Percentiles rank a stretch among this genome's conserved stretches.
Evolutionary conservation across 140 eudicot species (phyloP).

Genomic region (Stevia rebaudiana): DNA sequence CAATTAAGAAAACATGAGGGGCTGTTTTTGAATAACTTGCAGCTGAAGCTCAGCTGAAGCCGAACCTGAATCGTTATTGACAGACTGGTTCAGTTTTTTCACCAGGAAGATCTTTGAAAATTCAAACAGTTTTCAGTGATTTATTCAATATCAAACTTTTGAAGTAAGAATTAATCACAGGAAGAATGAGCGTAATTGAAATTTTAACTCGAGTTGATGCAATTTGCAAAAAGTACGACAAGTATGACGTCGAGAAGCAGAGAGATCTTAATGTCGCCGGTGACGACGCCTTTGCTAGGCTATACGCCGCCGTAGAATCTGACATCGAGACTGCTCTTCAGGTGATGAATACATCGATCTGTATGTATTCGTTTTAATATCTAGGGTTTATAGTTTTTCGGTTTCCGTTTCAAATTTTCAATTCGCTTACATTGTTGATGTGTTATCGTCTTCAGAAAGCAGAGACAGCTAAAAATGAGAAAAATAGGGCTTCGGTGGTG

Average conservation of each 20-base stretch:
- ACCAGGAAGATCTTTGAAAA: background rate
- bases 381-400: slow-evolving; percentile 25
- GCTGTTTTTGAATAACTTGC: slow-evolving; percentile 2
- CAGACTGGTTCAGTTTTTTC: slow-evolving; percentile 33
- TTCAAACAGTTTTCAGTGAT: slow-evolving; percentile 16
- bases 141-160: background rate
- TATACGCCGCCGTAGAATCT: slow-evolving; percentile 52
- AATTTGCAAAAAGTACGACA: slow-evolving; percentile 66
- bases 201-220: slow-evolving; percentile 60
- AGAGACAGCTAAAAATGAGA: slow-evolving; percentile 67
- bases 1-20: slow-evolving; percentile 9
- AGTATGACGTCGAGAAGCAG: slow-evolving; percentile 61
- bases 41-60: background rate
- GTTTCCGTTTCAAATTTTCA: background rate
- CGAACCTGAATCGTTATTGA: background rate
- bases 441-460: slow-evolving; percentile 54
- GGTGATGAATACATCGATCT: slow-evolving; percentile 24
- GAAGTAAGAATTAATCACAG: background rate
- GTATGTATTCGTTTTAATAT: background rate
- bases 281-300: slow-evolving; percentile 53
- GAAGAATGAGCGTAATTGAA: slow-evolving; percentile 61
- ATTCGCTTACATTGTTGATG: slow-evolving; percentile 2
- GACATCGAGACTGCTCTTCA: slow-evolving; percentile 58
- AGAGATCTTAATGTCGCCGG: slow-evolving; percentile 54
- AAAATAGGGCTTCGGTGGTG: slow-evolving; percentile 79